Conservation (phyloP, 208 protist species). For the Acanthamoeba royreba region DNA sequence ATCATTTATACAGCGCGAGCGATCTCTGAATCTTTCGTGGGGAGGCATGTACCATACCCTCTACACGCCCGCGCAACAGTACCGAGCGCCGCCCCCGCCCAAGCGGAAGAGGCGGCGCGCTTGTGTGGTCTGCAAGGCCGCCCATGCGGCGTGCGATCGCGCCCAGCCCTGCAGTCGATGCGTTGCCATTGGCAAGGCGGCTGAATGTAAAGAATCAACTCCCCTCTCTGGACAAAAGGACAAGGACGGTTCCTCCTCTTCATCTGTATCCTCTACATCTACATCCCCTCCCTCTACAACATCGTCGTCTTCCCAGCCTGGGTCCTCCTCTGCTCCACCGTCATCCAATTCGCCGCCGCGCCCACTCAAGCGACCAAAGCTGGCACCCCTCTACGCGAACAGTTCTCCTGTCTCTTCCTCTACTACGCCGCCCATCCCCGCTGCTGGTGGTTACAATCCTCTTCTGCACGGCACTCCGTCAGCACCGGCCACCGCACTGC, state of each 20-base stretch:
- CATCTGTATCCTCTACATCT: neutral
- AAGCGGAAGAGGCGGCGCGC: slow-evolving; percentile 3
- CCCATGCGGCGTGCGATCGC: slow-evolving; percentile 25
- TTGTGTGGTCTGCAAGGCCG: slow-evolving; percentile 36
- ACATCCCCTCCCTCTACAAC: neutral
- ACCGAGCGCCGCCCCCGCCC: neutral
- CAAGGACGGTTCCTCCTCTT: neutral
- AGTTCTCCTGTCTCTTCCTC: neutral
- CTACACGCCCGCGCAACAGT: neutral
- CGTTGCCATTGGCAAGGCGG: neutral
- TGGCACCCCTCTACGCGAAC: neutral
- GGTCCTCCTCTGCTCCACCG: too few species aligned
- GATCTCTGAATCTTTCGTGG: too few species aligned
- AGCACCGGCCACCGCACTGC: neutral
- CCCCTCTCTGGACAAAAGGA: neutral
- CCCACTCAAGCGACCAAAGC: neutral
- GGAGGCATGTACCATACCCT: neutral
- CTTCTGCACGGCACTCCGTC: neutral
- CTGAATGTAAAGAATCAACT: neutral
- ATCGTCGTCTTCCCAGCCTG: neutral
- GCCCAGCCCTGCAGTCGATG: slow-evolving; percentile 25
- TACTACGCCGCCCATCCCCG: neutral
- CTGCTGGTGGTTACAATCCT: too few species aligned
- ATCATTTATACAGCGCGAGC: too few species aligned
- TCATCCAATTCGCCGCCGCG: neutral